Base-by-base conservation (phyloP, 2,329 filamentous ascomycete genomes). In the Colletotrichum sp. region DNA sequence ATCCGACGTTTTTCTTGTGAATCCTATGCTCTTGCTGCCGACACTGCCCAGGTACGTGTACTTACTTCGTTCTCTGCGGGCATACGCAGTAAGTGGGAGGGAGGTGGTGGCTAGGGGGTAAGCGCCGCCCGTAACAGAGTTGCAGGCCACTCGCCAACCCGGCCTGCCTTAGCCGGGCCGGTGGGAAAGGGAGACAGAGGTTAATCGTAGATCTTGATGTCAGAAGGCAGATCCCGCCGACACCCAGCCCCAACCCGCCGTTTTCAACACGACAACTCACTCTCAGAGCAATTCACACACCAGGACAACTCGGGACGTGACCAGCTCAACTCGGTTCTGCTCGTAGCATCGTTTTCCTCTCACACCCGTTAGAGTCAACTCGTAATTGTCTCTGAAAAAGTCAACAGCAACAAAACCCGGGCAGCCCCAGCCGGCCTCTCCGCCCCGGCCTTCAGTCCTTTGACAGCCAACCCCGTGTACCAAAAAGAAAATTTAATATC, bases 141-240 rank as follows among this genome's bases (percentile, higher is more conserved):
- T 32, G 36, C 44, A 52, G 44, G 44, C 44, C 44, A 52, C 44
- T 52, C 44, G 44, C 44, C 44, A 52, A 52, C 44, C 44, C 32
- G 24, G 36, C 55, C 55, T 62, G 36, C 68, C 36, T 62, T 63
- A 63, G 68, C 72, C 72, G 72, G 68, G 49, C 72, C 72, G 72
- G 62, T 63, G 68, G 34, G 49, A 60, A 57, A 32, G 62, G 32
- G 32, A 36, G 55, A 69, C 62, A n/a, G 26, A 52, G 63, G 63
- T 64, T 64, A 49, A 63, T 49, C 57, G 36, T 49, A 62, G 36
- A 67, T 75, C 62, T 32, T 39, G 24, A 55, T 75, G 49, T 39
- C 72, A 62, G 60, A 60, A 44, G 55, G 57, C 57, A 70, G 68
- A 70, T 63, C 68, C 66, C 24, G 66, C 32, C 52, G 32, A 39